These are phyloP conservation scores for Emergomyces orientalis DNA, from an alignment of 2,329 filamentous ascomycete species.

Conservation along the genomic window DNA sequence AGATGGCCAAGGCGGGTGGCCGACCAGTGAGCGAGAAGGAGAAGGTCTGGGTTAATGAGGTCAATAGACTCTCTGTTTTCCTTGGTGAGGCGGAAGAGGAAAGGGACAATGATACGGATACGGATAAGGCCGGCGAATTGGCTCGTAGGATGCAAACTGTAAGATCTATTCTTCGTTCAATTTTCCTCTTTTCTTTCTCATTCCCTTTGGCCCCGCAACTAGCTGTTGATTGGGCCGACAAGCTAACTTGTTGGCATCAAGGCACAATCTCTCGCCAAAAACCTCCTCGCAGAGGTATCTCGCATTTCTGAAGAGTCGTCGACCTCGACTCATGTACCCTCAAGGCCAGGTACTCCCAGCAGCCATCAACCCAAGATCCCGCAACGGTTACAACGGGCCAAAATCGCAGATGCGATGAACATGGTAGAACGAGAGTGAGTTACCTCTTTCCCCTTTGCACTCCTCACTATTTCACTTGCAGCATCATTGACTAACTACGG, in stretches of 20 bases:
- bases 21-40: slow-evolving; percentile 40
- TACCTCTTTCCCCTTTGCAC: not conserved
- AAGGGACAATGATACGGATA: slow-evolving; percentile 15
- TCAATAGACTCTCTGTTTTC: slow-evolving; percentile 31
- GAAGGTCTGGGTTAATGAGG: slow-evolving; percentile 37
- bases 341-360: slow-evolving; percentile 24
- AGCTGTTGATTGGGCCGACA: not conserved
- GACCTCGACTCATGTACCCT: slow-evolving; percentile 20
- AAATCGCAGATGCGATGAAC: slow-evolving; percentile 40
- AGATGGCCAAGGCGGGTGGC: slow-evolving; percentile 35
- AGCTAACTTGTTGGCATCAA: not conserved
- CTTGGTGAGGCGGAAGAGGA: slow-evolving; percentile 23
- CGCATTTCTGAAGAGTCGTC: slow-evolving; percentile 24
- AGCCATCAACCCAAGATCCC: slow-evolving; percentile 28
- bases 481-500: slow-evolving; percentile 12
- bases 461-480: not conserved
- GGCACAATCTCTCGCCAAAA: slow-evolving; percentile 33
- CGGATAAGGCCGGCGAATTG: slow-evolving; percentile 10
- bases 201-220: not conserved
- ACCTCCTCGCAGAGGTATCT: slow-evolving; percentile 29
- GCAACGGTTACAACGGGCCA: slow-evolving; percentile 37
- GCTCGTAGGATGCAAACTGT: slow-evolving; percentile 33
- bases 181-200: not conserved
- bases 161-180: slow-evolving; percentile 15
- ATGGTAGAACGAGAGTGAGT: slow-evolving; percentile 43